A percentile compares a stretch with the other conserved stretches of the same genome.
Conservation (phyloP, 2,329 filamentous ascomycete species). For the Neopestalotiopsis sp. region DNA sequence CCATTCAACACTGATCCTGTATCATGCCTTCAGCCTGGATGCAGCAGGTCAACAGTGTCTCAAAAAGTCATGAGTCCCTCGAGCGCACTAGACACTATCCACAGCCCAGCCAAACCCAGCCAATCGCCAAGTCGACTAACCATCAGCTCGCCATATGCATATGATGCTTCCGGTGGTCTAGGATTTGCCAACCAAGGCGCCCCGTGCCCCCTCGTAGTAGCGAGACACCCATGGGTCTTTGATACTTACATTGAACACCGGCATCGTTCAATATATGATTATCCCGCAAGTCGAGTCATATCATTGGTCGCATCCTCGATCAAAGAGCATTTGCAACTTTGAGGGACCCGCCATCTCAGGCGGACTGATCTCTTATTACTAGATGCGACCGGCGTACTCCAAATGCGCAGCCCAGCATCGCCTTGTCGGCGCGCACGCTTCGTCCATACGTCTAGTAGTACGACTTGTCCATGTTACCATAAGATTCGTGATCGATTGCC, state of each 20-base stretch:
- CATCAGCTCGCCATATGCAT: constrained; percentile 1
- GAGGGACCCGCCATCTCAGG: too few relatives aligned
- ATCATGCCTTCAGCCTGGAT: neutral
- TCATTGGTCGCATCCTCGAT: neutral
- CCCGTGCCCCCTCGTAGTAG: neutral
- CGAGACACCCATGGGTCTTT: neutral
- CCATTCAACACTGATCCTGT: constrained; percentile 1
- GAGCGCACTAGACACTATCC: neutral
- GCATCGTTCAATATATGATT: neutral
- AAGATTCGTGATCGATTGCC: neutral
- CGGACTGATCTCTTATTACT: too few relatives aligned
- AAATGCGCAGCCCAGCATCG: neutral
- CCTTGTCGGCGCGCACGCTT: neutral
- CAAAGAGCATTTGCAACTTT: neutral
- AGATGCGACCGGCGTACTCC: neutral
- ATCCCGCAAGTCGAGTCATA: neutral
- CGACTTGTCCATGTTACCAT: neutral
- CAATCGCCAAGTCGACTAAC: constrained; percentile 1
- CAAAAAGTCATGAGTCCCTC: neutral
- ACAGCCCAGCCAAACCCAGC: neutral
- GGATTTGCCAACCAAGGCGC: neutral
- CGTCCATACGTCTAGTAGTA: neutral
- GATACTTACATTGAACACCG: too few relatives aligned
- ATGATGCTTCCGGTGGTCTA: neutral
- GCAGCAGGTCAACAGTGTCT: neutral